Conservation (phyloP, 805 yeast genomes). For the Candida ulmi region DNA sequence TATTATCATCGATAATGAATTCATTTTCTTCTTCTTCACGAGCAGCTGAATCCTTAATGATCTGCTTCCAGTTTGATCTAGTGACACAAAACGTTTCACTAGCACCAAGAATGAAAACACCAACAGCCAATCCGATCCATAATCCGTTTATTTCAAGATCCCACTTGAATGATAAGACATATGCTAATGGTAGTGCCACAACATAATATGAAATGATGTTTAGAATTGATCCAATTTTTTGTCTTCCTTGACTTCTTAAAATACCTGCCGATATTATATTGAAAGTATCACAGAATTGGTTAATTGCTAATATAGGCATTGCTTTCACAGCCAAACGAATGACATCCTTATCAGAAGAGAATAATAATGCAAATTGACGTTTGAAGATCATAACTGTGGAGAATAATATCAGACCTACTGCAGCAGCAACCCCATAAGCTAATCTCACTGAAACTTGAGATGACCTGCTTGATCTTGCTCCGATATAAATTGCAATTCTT, state of each 20-base stretch:
- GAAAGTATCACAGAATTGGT: slow-evolving; percentile 65
- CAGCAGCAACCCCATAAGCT: slow-evolving; percentile 38
- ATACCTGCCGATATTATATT: slow-evolving; percentile 71
- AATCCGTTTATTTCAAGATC: slow-evolving; percentile 52
- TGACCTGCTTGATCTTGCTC: slow-evolving; percentile 44
- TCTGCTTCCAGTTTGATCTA: slow-evolving; percentile 47
- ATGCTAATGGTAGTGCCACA: slow-evolving; percentile 64
- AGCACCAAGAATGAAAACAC: slow-evolving; percentile 49
- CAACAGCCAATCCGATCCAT: slow-evolving; percentile 72
- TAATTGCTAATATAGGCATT: slow-evolving; percentile 59
- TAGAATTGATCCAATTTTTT: slow-evolving; percentile 63
- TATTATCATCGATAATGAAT: slow-evolving; percentile 19
- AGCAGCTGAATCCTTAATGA: slow-evolving; percentile 28
- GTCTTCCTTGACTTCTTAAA: slow-evolving; percentile 72
- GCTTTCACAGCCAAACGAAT: slow-evolving; percentile 42
- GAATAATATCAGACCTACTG: slow-evolving; percentile 49
- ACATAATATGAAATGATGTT: slow-evolving; percentile 68
- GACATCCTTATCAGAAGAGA: slow-evolving; percentile 59
- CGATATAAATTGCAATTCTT: slow-evolving; percentile 67
- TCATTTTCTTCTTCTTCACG: slow-evolving; percentile 26
- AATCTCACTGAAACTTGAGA: slow-evolving; percentile 38
- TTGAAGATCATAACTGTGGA: slow-evolving; percentile 40
- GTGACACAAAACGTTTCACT: slow-evolving; percentile 42
- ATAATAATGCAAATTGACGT: slow-evolving; percentile 46
- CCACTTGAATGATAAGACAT: slow-evolving; percentile 46